Evolutionary conservation across 2,329 filamentous ascomycete genomes (phyloP).

Genomic region (Neophaeococcomyces mojaviensis): DNA sequence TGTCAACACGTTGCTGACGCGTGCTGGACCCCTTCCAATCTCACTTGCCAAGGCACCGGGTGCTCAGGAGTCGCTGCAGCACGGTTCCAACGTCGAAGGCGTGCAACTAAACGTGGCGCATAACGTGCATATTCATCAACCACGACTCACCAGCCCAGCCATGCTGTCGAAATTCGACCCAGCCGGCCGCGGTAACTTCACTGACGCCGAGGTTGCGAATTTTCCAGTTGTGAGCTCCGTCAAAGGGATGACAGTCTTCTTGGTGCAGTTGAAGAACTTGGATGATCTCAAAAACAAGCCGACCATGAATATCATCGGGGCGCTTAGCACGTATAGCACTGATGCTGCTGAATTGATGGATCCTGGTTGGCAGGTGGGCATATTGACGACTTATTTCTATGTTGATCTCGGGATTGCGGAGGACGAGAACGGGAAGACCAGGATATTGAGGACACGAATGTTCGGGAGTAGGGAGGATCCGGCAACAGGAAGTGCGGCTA

Average conservation of each 20-base stretch:
- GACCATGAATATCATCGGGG: conserved; percentile 19
- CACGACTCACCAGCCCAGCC: conserved; percentile 18
- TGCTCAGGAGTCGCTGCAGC: conserved; percentile 8
- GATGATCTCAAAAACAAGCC: conserved; percentile 45
- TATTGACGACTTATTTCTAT: conserved; percentile 26
- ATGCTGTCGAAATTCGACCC: too few relatives aligned
- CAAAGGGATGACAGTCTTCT: conserved; percentile 48
- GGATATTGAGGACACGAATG: conserved; percentile 14
- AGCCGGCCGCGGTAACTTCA: conserved; percentile 7
- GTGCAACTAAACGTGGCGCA: conserved; percentile 31
- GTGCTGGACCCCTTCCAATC: conserved; percentile 51
- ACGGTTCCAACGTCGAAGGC: conserved; percentile 1
- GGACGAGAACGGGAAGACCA: neutral
- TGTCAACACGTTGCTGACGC: conserved; percentile 41
- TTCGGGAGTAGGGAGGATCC: conserved; percentile 44
- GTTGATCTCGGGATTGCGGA: conserved; percentile 12
- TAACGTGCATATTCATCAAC: conserved; percentile 29
- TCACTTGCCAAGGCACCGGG: conserved; percentile 8
- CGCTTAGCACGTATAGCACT: conserved; percentile 21
- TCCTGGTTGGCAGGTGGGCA: conserved; percentile 27
- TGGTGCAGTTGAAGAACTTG: conserved; percentile 54
- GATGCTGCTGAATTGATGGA: conserved; percentile 23
- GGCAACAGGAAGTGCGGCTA: conserved; percentile 57
- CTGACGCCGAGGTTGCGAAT: neutral
- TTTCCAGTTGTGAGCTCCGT: conserved; percentile 31